Conservation (phyloP, 1,139 yeast species). For the Blastobotrys apis region DNA sequence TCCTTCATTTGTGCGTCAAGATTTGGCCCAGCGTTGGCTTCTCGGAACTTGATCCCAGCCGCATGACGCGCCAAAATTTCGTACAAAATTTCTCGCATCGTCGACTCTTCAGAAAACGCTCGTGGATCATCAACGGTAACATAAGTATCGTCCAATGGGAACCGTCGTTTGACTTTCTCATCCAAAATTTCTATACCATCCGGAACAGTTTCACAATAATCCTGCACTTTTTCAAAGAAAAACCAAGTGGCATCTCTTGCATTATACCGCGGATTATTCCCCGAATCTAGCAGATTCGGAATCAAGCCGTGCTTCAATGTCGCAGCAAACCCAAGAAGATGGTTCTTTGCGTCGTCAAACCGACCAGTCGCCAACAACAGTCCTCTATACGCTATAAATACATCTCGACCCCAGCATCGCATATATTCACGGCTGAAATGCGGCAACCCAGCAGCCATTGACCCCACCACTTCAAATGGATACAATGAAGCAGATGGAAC, state of each 20-base stretch:
- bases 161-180: slow-evolving; percentile 72
- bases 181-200: slow-evolving; percentile 62
- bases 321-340: slow-evolving; percentile 81
- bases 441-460: slow-evolving; percentile 94
- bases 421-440: slow-evolving; percentile 86
- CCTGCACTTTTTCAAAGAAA: slow-evolving; percentile 81
- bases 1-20: slow-evolving; percentile 90
- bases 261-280: slow-evolving; percentile 88
- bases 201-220: slow-evolving; percentile 66
- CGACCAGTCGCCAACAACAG: slow-evolving; percentile 73
- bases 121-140: slow-evolving; percentile 61
- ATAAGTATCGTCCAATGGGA: slow-evolving; percentile 84
- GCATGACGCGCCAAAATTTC: slow-evolving; percentile 88
- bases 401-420: slow-evolving; percentile 99
- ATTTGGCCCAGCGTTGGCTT: slow-evolving; percentile 89
- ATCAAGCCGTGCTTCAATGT: slow-evolving; percentile 93
- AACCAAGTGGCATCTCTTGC: slow-evolving; percentile 99
- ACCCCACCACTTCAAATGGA: slow-evolving; percentile 58
- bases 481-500: slow-evolving; percentile 71
- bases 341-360: slow-evolving; percentile 70
- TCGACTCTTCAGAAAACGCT: slow-evolving; percentile 69
- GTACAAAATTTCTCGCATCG: slow-evolving; percentile 70
- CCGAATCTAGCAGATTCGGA: slow-evolving; percentile 89
- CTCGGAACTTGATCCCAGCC: slow-evolving; percentile 77
- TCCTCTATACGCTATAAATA: slow-evolving; percentile 82